Conservation (phyloP, 2,329 filamentous ascomycete species). For the Fonsecaea nubica region DNA sequence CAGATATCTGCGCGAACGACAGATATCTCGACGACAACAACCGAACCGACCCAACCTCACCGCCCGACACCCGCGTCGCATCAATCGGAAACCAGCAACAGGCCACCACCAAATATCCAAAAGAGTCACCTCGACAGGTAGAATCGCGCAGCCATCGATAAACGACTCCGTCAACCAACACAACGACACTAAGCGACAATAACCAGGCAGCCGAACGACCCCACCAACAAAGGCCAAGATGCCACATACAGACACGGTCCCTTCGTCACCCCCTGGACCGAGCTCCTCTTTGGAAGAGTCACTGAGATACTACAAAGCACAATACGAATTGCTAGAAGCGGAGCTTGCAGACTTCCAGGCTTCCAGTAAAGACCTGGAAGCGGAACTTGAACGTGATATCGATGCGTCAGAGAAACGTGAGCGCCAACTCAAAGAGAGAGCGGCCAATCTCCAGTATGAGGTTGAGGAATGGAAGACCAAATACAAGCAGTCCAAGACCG, state of each 20-base stretch:
- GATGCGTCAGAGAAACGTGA: slow-evolving; percentile 95
- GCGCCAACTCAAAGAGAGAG: slow-evolving; percentile 81
- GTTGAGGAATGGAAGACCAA: slow-evolving; percentile 99
- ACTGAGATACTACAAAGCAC: slow-evolving; percentile 90
- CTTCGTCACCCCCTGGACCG: slow-evolving; percentile 49
- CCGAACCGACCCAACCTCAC: slow-evolving; percentile 14
- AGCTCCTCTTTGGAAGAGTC: slow-evolving; percentile 68
- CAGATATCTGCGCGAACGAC: slow-evolving; percentile 2
- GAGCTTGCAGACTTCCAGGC: slow-evolving; percentile 93
- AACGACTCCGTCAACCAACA: not conserved
- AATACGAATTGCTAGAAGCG: slow-evolving; percentile 89
- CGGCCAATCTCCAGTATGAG: slow-evolving; percentile 82
- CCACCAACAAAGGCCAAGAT: slow-evolving; percentile 25
- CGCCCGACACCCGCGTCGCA: slow-evolving; percentile 25
- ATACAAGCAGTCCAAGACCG: slow-evolving; percentile 91
- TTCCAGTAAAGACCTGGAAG: slow-evolving; percentile 91
- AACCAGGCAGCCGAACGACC: slow-evolving; percentile 2
- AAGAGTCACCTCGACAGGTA: slow-evolving; percentile 8
- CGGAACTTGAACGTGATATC: slow-evolving; percentile 93
- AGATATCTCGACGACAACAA: slow-evolving; percentile 18
- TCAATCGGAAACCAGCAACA: slow-evolving; percentile 5
- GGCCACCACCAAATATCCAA: slow-evolving; percentile 7
- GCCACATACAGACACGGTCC: slow-evolving; percentile 29
- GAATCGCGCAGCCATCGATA: not conserved
- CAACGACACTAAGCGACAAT: slow-evolving; percentile 10